Evolutionary conservation across 129 eudicot genomes (phyloP).

Genomic region (Flaveria sonorensis): DNA sequence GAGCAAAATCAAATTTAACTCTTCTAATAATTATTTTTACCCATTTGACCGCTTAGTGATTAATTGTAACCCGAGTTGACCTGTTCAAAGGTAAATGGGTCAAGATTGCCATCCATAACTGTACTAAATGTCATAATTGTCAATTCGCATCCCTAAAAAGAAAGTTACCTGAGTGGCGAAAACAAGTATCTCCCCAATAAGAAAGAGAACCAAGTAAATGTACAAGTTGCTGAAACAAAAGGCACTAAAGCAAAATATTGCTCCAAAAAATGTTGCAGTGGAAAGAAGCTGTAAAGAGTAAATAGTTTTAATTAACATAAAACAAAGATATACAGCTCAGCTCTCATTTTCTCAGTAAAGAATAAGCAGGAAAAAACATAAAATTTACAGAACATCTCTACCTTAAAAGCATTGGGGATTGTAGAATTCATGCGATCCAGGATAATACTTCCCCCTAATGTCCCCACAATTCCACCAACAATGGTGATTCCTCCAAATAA

Average conservation of each 20-base stretch:
- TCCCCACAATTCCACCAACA: conserved; percentile 83
- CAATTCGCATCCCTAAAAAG: not conserved
- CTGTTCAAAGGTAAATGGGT: not conserved
- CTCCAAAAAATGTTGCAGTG: conserved; percentile 72
- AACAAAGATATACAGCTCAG: conserved; percentile 8
- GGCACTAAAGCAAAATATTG: conserved; percentile 75
- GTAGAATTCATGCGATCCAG: conserved; percentile 76
- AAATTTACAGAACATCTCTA: conserved; percentile 16
- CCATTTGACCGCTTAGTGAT: not conserved
- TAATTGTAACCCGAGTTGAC: not conserved
- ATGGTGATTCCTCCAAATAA: conserved; percentile 87
- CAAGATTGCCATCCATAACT: not conserved
- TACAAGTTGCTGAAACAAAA: conserved; percentile 74
- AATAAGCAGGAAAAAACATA: not conserved
- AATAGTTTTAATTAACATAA: conserved; percentile 10
- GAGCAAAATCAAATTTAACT: no score
- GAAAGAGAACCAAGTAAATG: conserved; percentile 56
- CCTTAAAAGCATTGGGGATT: conserved; percentile 94
- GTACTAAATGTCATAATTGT: not conserved
- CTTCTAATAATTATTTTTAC: not conserved
- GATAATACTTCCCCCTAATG: conserved; percentile 72
- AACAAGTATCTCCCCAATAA: conserved; percentile 79
- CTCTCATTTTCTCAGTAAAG: not conserved
- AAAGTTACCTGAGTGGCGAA: conserved; percentile 85
- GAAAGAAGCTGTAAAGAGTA: conserved; percentile 73